phyloP scores from a whole-genome alignment of 768 basidiomycete species.

The Boletus rubescentipes region DNA sequence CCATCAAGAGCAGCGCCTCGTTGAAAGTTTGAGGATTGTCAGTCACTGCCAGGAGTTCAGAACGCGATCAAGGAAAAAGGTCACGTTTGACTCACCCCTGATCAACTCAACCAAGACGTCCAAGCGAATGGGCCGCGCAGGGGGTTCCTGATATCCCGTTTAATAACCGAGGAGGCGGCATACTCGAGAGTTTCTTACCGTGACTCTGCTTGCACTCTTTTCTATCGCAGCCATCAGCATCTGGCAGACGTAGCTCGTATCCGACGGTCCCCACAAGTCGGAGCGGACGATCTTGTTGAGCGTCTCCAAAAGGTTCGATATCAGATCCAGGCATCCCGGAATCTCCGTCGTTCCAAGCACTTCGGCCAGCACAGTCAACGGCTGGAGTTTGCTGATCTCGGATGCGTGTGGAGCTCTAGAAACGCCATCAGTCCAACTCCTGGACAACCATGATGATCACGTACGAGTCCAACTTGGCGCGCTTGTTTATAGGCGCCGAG shows the following conservation, averaged over 20 bases:
- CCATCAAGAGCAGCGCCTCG: conserved; percentile 85
- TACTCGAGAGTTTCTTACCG: conserved; percentile 39
- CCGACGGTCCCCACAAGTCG: conserved; percentile 53
- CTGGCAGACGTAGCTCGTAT: conserved; percentile 78
- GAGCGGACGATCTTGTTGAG: conserved; percentile 64
- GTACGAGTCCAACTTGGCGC: conserved; percentile 59
- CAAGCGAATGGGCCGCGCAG: conserved; percentile 63
- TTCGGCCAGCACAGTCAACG: conserved; percentile 64
- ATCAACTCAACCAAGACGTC: conserved; percentile 89
- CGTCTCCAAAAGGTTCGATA: conserved; percentile 70
- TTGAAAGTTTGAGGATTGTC: conserved; percentile 94
- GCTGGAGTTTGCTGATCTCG: conserved; percentile 42
- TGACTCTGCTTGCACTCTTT: conserved; percentile 54
- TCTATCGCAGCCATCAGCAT: conserved; percentile 82
- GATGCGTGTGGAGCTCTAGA: conserved; percentile 22
- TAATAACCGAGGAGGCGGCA: neutral
- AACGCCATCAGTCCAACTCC: neutral
- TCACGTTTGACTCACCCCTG: conserved; percentile 47
- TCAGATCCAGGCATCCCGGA: conserved; percentile 68
- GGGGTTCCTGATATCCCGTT: conserved; percentile 43
- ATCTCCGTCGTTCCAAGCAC: conserved; percentile 62
- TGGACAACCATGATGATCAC: conserved; percentile 34
- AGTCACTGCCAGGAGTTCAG: conserved; percentile 52
- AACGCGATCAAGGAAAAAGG: neutral
- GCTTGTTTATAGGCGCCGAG: conserved; percentile 58